A percentile compares a stretch with the other conserved stretches of the same genome.
These are phyloP conservation scores for Ogataea trehaloabstinens DNA, from an alignment of 805 yeast species.

Conservation along the genomic window DNA sequence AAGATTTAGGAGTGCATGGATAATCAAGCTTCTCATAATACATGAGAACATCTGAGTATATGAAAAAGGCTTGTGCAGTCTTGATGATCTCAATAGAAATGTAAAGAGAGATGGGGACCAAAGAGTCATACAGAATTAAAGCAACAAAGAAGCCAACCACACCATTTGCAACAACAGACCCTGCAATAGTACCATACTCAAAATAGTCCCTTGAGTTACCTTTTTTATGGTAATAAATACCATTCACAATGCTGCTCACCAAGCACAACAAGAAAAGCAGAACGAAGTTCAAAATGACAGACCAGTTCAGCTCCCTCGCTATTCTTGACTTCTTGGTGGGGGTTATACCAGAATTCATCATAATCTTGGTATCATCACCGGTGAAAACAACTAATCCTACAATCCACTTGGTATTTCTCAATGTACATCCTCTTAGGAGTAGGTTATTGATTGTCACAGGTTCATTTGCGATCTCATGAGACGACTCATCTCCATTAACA, in stretches of 20 bases:
- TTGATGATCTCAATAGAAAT: slow-evolving; percentile 81
- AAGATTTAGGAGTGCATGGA: slow-evolving; percentile 81
- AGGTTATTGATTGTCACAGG: slow-evolving; percentile 68
- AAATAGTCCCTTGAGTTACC: slow-evolving; percentile 57
- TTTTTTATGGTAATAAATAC: slow-evolving; percentile 51
- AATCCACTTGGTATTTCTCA: slow-evolving; percentile 82
- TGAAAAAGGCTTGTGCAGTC: slow-evolving; percentile 78
- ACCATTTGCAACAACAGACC: slow-evolving; percentile 65
- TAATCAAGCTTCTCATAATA: slow-evolving; percentile 68
- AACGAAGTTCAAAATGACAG: slow-evolving; percentile 65
- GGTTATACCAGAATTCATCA: slow-evolving; percentile 77
- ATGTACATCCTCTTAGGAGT: slow-evolving; percentile 70
- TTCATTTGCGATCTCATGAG: slow-evolving; percentile 46
- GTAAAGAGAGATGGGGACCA: slow-evolving; percentile 81
- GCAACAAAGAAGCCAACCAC: slow-evolving; percentile 73
- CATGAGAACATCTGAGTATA: slow-evolving; percentile 70
- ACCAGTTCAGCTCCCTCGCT: slow-evolving; percentile 66
- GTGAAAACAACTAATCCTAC: slow-evolving; percentile 75
- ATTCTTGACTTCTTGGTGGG: slow-evolving; percentile 77
- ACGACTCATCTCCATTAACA: slow-evolving; percentile 35
- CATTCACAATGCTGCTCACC: slow-evolving; percentile 68
- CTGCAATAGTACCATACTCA: slow-evolving; percentile 70
- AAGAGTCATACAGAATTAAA: slow-evolving; percentile 69
- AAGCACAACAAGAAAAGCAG: slow-evolving; percentile 66
- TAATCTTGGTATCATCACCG: slow-evolving; percentile 76